phyloP scores from a whole-genome alignment of 2,329 filamentous ascomycete species.

The Diaporthe capsici region DNA sequence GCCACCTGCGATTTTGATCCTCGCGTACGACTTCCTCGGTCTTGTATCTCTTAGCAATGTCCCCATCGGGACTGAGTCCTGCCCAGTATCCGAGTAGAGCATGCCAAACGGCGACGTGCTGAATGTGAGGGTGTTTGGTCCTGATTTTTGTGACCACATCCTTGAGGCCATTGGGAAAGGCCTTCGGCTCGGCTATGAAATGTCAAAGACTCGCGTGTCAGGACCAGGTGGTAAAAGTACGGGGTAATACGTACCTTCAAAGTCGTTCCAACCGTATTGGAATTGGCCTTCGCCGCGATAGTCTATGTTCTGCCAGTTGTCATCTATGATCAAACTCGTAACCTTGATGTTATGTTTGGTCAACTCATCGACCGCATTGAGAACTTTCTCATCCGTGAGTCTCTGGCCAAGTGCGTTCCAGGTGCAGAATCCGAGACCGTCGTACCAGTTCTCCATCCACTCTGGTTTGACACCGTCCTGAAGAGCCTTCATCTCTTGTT shows the following conservation, averaged over 20 bases:
- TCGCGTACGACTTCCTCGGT: conserved; percentile 73
- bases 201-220: background rate
- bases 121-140: conserved; percentile 77
- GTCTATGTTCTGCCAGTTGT: conserved; percentile 91
- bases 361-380: conserved; percentile 80
- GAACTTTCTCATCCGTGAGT: conserved; percentile 84
- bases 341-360: conserved; percentile 81
- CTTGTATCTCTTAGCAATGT: conserved; percentile 83
- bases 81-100: conserved; percentile 92
- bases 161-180: conserved; percentile 86
- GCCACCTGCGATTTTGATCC: conserved; percentile 60
- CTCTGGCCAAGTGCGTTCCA: conserved; percentile 94
- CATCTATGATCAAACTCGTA: conserved; percentile 92
- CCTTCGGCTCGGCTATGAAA: conserved; percentile 73
- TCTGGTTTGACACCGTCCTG: conserved; percentile 66
- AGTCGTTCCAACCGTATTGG: conserved; percentile 80
- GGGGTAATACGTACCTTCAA: conserved; percentile 67
- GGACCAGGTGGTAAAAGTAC: too few relatives aligned
- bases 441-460: conserved; percentile 92
- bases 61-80: conserved; percentile 81
- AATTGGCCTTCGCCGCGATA: conserved; percentile 65
- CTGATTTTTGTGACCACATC: conserved; percentile 79
- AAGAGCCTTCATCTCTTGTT: conserved; percentile 61
- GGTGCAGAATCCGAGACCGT: conserved; percentile 94
- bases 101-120: conserved; percentile 95